Evolutionary conservation across 306 rosid species (phyloP).

Genomic region (Echinosophora koreensis): DNA sequence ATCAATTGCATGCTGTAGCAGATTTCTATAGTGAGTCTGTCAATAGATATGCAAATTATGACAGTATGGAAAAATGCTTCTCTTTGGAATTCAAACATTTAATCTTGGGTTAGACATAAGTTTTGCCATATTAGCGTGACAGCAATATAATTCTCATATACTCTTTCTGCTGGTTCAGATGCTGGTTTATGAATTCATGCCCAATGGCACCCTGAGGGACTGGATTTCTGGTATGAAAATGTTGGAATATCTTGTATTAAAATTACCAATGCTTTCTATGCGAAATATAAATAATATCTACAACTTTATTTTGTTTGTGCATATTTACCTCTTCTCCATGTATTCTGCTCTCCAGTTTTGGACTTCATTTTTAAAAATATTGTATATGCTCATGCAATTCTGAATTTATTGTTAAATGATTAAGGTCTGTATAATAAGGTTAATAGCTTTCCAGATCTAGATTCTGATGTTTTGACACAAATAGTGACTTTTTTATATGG

Average conservation of each 20-base stretch:
- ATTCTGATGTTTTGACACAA: not conserved
- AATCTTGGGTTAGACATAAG: constrained; percentile 16
- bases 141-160: constrained; percentile 40
- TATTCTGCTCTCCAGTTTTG: constrained; percentile 23
- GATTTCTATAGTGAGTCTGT: constrained; percentile 11
- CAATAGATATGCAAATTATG: constrained; percentile 27
- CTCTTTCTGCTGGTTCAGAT: constrained; percentile 65
- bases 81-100: constrained; percentile 25
- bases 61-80: constrained; percentile 21
- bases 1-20: not conserved
- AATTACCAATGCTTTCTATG: constrained; percentile 8
- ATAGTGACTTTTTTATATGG: not conserved
- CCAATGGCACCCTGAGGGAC: constrained; percentile 86
- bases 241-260: constrained; percentile 1
- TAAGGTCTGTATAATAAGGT: not conserved
- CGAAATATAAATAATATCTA: constrained; percentile 5
- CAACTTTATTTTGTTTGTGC: constrained; percentile 15
- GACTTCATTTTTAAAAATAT: constrained; percentile 26
- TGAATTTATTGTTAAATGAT: constrained; percentile 14
- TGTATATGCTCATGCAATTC: not conserved
- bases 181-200: constrained; percentile 92
- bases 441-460: not conserved
- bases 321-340: constrained; percentile 22
- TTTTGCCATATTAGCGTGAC: constrained; percentile 21
- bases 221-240: constrained; percentile 77